Evolutionary conservation across 306 rosid genomes (phyloP).

Genomic region (Lupinus albus): DNA sequence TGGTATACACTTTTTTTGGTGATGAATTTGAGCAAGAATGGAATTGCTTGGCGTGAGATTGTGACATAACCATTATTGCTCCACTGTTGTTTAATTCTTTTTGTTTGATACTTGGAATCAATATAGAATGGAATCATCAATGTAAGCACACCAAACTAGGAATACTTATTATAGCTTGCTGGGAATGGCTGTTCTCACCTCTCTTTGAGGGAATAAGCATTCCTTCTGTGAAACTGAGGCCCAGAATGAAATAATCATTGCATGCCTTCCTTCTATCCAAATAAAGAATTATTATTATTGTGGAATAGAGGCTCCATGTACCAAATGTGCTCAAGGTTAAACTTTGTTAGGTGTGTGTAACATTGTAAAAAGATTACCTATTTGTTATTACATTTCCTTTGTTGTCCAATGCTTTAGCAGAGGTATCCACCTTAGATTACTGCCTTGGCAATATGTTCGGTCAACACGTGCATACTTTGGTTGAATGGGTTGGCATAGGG

Average conservation of each 20-base stretch:
- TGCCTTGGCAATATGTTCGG: not conserved
- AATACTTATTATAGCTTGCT: not conserved
- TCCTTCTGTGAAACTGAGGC: constrained; percentile 2
- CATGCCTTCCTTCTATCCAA: not conserved
- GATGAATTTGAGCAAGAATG: not conserved
- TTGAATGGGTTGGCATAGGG: constrained; percentile 18
- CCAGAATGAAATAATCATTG: constrained; percentile 21
- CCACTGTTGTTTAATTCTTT: not conserved
- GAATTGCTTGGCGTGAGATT: not conserved
- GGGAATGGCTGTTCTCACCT: constrained; percentile 12
- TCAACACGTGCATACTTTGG: not conserved
- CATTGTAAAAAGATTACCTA: not conserved
- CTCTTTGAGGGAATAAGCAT: constrained; percentile 9
- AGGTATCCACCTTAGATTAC: constrained; percentile 21
- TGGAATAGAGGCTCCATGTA: constrained; percentile 4
- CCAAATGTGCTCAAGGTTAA: constrained; percentile 10
- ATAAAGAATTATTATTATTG: constrained; percentile 8
- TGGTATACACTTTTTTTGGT: not conserved
- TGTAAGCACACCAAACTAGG: not conserved
- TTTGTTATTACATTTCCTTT: constrained; percentile 2
- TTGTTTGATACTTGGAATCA: not conserved
- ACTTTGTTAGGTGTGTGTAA: not conserved
- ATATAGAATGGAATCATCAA: not conserved
- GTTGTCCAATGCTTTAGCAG: constrained; percentile 22
- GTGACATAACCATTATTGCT: not conserved